A percentile compares a stretch with the other conserved stretches of the same genome.
Conservation (phyloP, 768 basidiomycete species). For the Pleurotus salmoneostramineus region DNA sequence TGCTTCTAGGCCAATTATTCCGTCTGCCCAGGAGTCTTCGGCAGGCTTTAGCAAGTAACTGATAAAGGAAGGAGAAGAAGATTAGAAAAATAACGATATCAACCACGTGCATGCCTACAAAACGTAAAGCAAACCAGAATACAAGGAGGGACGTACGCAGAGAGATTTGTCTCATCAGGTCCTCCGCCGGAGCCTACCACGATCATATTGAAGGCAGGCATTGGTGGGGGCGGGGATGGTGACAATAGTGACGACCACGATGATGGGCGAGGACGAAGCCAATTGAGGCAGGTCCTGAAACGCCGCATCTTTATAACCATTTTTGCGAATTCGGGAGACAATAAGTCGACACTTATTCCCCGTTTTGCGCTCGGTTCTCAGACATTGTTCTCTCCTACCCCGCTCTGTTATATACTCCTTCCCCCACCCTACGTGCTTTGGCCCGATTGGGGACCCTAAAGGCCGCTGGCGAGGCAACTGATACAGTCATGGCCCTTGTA, state of each 20-base stretch:
- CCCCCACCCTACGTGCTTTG: background rate
- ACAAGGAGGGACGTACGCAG: constrained; percentile 53
- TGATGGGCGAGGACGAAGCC: background rate
- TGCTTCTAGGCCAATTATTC: constrained; percentile 83
- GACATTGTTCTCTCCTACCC: background rate
- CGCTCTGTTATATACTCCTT: background rate
- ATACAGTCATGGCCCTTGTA: too few species aligned
- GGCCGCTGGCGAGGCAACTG: too few species aligned
- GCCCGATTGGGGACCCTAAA: too few species aligned
- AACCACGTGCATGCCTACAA: constrained; percentile 9
- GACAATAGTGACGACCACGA: background rate
- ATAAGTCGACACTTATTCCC: background rate
- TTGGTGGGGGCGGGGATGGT: constrained; percentile 8
- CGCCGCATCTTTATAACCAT: background rate
- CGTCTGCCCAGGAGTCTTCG: constrained; percentile 68
- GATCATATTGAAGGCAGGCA: constrained; percentile 64
- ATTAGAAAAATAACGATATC: constrained; percentile 8
- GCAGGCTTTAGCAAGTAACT: constrained; percentile 89
- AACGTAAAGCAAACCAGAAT: constrained; percentile 8
- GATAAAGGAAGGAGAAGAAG: constrained; percentile 9
- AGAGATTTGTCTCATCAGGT: constrained; percentile 85
- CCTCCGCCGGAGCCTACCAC: constrained; percentile 86
- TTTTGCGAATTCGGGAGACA: background rate
- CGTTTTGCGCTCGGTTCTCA: background rate
- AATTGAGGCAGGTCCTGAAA: background rate